Conservation (phyloP, 225 moss, liverwort and hornwort genomes). For the Polytrichum commune region DNA sequence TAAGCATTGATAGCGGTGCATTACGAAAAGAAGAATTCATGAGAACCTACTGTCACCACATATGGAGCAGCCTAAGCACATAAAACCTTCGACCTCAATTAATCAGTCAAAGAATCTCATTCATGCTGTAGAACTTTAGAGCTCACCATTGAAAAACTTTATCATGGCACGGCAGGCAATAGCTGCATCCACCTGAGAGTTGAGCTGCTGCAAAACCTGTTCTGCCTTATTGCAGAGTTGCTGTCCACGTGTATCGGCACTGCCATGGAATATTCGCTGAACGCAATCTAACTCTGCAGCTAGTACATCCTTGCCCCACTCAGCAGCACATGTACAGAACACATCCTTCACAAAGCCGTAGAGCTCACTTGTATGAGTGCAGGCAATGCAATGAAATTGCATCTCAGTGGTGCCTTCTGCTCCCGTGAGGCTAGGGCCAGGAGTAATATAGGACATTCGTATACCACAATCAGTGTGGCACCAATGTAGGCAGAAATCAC, state of each 20-base stretch:
- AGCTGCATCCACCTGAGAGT: conserved; percentile 59
- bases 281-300: conserved; percentile 92
- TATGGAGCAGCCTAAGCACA: too few relatives aligned
- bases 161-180: conserved; percentile 83
- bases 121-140: background rate
- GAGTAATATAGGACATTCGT: conserved; percentile 82
- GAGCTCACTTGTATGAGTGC: conserved; percentile 93
- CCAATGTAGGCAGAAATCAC: conserved; percentile 99
- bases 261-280: conserved; percentile 79
- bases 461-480: conserved; percentile 99
- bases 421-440: conserved; percentile 78
- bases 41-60: too few relatives aligned
- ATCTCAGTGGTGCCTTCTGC: conserved; percentile 79
- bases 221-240: conserved; percentile 89
- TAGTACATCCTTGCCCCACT: conserved; percentile 76
- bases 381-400: conserved; percentile 92
- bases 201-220: conserved; percentile 68
- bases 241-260: conserved; percentile 77
- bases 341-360: conserved; percentile 99
- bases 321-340: conserved; percentile 84
- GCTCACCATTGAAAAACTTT: conserved; percentile 84
- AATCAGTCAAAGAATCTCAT: too few relatives aligned
- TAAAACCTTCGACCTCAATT: too few relatives aligned
- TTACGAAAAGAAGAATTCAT: too few relatives aligned
- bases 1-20: too few relatives aligned